These are phyloP conservation scores for Colletotrichum caudatum DNA, from an alignment of 2,329 filamentous ascomycete species.

Conservation along the genomic window DNA sequence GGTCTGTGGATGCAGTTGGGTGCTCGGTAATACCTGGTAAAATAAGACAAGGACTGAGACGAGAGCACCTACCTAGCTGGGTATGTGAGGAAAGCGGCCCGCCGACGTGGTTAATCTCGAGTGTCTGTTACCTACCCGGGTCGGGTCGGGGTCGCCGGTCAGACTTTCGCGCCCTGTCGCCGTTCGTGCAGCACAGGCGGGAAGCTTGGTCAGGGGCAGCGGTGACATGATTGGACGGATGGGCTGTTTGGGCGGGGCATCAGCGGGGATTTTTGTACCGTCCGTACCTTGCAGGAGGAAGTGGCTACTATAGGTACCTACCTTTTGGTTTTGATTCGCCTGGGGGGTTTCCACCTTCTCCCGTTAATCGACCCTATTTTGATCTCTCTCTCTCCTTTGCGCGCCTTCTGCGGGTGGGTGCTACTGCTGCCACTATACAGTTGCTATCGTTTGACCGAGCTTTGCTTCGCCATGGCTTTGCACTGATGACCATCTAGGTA, in stretches of 20 bases:
- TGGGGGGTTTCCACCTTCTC: neutral
- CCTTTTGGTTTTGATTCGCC: neutral
- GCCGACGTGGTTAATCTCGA: constrained; percentile 11
- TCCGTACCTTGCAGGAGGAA: constrained; percentile 27
- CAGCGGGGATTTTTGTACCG: neutral
- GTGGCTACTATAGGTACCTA: constrained; percentile 20
- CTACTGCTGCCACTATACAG: neutral
- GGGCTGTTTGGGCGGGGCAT: neutral
- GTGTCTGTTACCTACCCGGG: neutral
- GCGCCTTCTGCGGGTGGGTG: no score
- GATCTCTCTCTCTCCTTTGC: neutral
- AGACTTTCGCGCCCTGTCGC: neutral
- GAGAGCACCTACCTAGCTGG: neutral
- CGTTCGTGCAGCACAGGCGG: constrained; percentile 17
- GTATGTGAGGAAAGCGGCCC: neutral
- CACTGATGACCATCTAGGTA: neutral
- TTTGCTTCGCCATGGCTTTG: neutral
- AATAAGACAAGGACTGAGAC: constrained; percentile 7
- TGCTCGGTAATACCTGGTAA: constrained; percentile 34
- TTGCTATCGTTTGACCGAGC: neutral
- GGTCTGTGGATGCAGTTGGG: constrained; percentile 18
- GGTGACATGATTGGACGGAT: constrained; percentile 17
- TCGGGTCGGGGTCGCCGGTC: neutral
- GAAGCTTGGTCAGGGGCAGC: constrained; percentile 22
- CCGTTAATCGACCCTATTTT: no score